phyloP scores from a whole-genome alignment of 768 basidiomycete species.

The Boletus fagicola region DNA sequence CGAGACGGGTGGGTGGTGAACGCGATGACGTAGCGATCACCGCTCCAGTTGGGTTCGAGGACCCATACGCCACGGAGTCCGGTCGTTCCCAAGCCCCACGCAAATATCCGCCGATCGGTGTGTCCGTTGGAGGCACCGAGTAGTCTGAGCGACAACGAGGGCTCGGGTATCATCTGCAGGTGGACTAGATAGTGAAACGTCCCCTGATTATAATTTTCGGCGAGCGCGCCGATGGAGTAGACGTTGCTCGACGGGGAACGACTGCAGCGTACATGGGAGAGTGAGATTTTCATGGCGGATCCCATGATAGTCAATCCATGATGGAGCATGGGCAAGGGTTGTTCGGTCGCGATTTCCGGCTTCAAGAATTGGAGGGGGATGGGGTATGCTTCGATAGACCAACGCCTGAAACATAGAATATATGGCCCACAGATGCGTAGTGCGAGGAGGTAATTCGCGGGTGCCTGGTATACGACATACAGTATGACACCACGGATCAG shows the following conservation, averaged over 20 bases:
- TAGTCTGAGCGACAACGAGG: not conserved
- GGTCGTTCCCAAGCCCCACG: not conserved
- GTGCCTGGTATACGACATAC: slow-evolving; percentile 16
- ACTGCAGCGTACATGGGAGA: slow-evolving; percentile 38
- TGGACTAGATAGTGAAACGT: slow-evolving; percentile 43
- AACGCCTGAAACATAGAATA: slow-evolving; percentile 49
- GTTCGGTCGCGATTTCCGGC: not conserved
- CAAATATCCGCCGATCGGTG: not conserved
- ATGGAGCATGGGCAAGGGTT: slow-evolving; percentile 15
- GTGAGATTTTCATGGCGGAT: slow-evolving; percentile 35
- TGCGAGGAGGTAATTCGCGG: slow-evolving; percentile 36
- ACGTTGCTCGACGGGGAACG: too few relatives aligned
- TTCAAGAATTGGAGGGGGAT: slow-evolving; percentile 11
- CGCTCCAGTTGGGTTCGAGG: not conserved
- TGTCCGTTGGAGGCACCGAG: not conserved
- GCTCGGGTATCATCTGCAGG: not conserved
- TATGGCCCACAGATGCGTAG: slow-evolving; percentile 45
- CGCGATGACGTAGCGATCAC: not conserved
- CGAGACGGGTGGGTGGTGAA: not conserved
- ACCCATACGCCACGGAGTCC: not conserved
- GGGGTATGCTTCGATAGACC: slow-evolving; percentile 45
- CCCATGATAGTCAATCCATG: slow-evolving; percentile 19
- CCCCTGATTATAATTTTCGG: slow-evolving; percentile 36
- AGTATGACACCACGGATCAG: not conserved
- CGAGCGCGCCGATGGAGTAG: too few relatives aligned